A percentile compares a stretch with the other conserved stretches of the same genome.
phyloP scores from a whole-genome alignment of 768 basidiomycete genomes.

The Tulasnella sp. region DNA sequence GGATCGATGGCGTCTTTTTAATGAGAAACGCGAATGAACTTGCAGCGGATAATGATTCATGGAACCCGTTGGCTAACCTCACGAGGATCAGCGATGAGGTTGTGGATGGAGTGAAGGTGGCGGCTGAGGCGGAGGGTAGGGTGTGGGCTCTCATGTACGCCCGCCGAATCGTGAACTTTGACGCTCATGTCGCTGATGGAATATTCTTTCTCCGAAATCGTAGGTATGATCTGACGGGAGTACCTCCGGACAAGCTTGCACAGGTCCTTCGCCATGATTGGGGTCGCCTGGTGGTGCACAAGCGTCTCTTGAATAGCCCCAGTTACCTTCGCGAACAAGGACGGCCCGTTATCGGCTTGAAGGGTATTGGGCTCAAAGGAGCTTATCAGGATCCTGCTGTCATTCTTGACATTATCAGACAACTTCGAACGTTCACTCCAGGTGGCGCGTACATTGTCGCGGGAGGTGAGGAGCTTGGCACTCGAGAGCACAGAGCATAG shows the following conservation, averaged over 20 bases:
- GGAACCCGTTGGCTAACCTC: constrained; percentile 47
- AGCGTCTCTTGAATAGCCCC: constrained; percentile 59
- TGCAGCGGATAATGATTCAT: constrained; percentile 39
- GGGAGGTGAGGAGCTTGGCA: constrained; percentile 7
- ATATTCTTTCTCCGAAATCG: not conserved
- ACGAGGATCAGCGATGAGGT: constrained; percentile 63
- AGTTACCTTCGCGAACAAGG: constrained; percentile 65
- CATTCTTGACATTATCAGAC: constrained; percentile 46
- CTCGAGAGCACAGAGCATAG: not conserved
- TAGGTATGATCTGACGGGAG: constrained; percentile 80
- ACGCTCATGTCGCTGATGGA: not conserved
- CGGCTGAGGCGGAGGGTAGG: constrained; percentile 70
- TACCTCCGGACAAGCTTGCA: constrained; percentile 62
- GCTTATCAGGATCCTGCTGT: constrained; percentile 54
- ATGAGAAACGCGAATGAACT: constrained; percentile 69
- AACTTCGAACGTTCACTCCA: constrained; percentile 54
- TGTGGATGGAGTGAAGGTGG: constrained; percentile 59
- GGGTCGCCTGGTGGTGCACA: constrained; percentile 56
- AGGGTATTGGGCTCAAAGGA: constrained; percentile 62
- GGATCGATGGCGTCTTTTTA: constrained; percentile 72
- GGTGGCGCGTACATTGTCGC: constrained; percentile 58
- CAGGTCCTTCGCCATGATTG: constrained; percentile 63
- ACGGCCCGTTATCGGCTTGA: constrained; percentile 59
- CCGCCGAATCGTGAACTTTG: not conserved
- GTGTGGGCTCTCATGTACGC: constrained; percentile 79